These are phyloP conservation scores for Prunus kanzakura DNA, from an alignment of 306 rosid genomes.

Conservation along the genomic window DNA sequence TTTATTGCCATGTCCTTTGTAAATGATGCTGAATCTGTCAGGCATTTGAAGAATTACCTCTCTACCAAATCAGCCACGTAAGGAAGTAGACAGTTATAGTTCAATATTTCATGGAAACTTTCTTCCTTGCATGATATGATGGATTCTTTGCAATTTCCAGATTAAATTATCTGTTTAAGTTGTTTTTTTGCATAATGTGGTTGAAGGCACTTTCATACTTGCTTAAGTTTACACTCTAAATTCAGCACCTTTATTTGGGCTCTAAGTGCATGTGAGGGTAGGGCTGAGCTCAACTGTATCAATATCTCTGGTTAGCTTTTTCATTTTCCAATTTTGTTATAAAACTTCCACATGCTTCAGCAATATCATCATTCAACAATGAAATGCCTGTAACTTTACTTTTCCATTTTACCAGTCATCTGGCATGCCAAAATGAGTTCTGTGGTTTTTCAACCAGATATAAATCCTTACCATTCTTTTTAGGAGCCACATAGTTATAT, in stretches of 20 bases:
- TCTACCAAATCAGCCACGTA: constrained; percentile 64
- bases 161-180: neutral
- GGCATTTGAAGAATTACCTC: constrained; percentile 64
- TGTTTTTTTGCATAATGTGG: neutral
- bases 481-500: neutral
- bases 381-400: too few relatives aligned
- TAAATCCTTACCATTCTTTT: neutral
- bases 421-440: neutral
- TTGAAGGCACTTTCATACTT: neutral
- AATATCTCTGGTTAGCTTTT: too few relatives aligned
- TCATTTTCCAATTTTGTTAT: too few relatives aligned
- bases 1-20: constrained; percentile 84
- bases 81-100: constrained; percentile 27
- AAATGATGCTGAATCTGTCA: constrained; percentile 55
- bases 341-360: too few relatives aligned
- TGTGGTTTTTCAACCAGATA: neutral
- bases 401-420: too few relatives aligned
- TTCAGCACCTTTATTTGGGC: too few relatives aligned
- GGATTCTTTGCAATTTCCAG: neutral
- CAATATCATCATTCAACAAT: too few relatives aligned
- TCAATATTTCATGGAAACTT: neutral
- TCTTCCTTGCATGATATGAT: neutral
- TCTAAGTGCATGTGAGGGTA: too few relatives aligned
- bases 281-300: too few relatives aligned
- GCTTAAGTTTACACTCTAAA: too few relatives aligned